Base-by-base conservation (phyloP, 768 basidiomycete genomes). In the Zangia roseola region DNA sequence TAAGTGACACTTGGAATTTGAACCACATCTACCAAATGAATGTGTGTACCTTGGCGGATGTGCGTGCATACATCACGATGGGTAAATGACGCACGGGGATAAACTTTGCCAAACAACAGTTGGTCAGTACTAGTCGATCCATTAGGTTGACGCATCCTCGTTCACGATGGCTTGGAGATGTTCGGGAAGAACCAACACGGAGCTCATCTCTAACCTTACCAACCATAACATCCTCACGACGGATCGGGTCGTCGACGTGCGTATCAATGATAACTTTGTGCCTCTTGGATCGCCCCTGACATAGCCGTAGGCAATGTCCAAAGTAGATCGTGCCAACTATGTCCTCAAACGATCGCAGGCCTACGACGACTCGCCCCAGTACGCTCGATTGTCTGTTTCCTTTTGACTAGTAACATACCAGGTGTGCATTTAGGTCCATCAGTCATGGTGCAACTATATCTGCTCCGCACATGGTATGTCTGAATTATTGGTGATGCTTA, bases 371-470 rank as follows among this genome's bases (percentile, higher is more conserved):
- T 82, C 84, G 0, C 91, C 91, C 5, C 84, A 88, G 84, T 86
- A 64, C 10, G 57, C 43, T 17, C 66, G 70, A 53, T 47, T 54
- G 20, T 69, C 26, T 6, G 28, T 73, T 54, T 64, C 66, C 0
- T 17, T 2, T 35, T 13, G 28, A 12, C 7, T 8, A 12, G 3
- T 33, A 23, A 25, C 12, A 21, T 24, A 36, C 40, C 16, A 13
- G 37, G 53, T 21, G 25, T 38, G 20, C 12, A 51, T 52, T 30
- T 58, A 89, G 88, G 64, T 52, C 75, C 16, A 93, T 94, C 43
- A 88, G 89, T 2, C 79, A 87, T 60, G 85, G 83, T 12, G 94
- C 94, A 13, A 99, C 95, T 0, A 97, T 99, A 53, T 91, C 88
- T 33, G 95, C 95, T 0, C 95, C 95, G 1, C 95, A 99, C 64